These are phyloP conservation scores for Nothopassalora personata DNA, from an alignment of 2,329 filamentous ascomycete species.

Conservation along the genomic window DNA sequence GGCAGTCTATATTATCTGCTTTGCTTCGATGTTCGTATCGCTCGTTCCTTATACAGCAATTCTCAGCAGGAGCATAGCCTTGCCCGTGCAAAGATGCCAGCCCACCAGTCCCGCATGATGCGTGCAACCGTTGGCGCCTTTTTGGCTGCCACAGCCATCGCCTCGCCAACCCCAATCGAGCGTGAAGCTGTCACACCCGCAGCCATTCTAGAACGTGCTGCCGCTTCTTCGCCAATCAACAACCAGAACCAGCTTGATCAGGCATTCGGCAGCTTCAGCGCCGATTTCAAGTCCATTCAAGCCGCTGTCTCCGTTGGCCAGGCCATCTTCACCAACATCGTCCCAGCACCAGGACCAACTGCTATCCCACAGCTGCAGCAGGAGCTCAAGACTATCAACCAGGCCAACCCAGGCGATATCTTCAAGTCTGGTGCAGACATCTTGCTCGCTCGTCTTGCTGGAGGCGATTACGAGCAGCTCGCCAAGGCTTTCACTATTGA, in stretches of 20 bases:
- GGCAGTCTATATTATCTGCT: neutral
- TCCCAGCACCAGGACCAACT: conserved; percentile 21
- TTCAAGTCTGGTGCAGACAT: conserved; percentile 19
- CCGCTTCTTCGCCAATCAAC: conserved; percentile 7
- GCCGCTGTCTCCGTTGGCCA: conserved; percentile 14
- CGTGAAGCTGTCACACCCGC: conserved; percentile 10
- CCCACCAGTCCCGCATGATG: neutral
- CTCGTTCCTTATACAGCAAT: neutral
- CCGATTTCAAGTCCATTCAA: conserved; percentile 11
- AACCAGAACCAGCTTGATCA: conserved; percentile 16
- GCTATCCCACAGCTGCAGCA: conserved; percentile 14
- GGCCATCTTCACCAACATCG: conserved; percentile 23
- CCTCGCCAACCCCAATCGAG: conserved; percentile 16
- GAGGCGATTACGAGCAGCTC: conserved; percentile 17
- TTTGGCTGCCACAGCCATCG: conserved; percentile 11
- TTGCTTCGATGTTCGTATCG: neutral
- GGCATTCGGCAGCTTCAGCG: conserved; percentile 12
- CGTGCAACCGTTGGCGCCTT: conserved; percentile 5
- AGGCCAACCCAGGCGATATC: conserved; percentile 20
- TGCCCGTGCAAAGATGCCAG: neutral
- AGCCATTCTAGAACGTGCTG: neutral
- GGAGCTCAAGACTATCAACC: conserved; percentile 14
- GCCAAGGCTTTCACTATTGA: conserved; percentile 16
- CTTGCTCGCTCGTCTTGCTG: conserved; percentile 18
- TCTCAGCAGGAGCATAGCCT: neutral